Evolutionary conservation across 257 asterid species (phyloP), one percentile per base, ranked within the genome.

Genomic region (Thymus quinquecostatus): DNA sequence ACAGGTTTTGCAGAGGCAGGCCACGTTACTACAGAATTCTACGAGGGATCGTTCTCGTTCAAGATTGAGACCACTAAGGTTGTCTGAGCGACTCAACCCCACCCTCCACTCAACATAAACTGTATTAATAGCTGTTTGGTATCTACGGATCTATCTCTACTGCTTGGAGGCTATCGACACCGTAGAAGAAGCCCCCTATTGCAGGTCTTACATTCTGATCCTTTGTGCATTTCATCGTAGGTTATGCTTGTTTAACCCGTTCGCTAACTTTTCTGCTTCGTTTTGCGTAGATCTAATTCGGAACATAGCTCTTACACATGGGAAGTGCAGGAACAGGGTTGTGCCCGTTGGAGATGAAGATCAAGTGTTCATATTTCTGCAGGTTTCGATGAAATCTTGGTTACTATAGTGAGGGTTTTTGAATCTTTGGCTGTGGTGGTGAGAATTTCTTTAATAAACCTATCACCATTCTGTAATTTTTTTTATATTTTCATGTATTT

Each of bases 1-100:
- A 12, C 43, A 11, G 56, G 56, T 45, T 48, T 45, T 44, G 44
- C 13, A 9, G 28, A 65, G 70, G 70, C 70, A 57, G 10, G 10
- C 11, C 7, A 43, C 13, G 43, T 32, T 40, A 32, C 63, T 30
- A 27, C 43, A 13, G 30, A 32, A 29, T 65, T 65, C 58, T 47
- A 30, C 30, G 58, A 10, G 29, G 58, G 58, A 5, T 27, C 21
- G 28, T 27, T 64, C 40, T 30, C 41, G 3, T 50, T 13, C 56
- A 13, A 1, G 10, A 50, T 21, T 49, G n/a, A 1, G 1, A 43
- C 11, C 48, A 47, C 53, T 47, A 3, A 47, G 53, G 14, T 47
- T 47, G 11, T 47, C 21, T 47, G 14, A 21, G 2, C 6, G 10
- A 10, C 50, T 12, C 50, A 13, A 10, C 53, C 53, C 53, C n/a